A percentile compares a stretch with the other conserved stretches of the same genome.
Evolutionary conservation across 768 basidiomycete species (phyloP).

Genomic region (Lactifluus echinatus): DNA sequence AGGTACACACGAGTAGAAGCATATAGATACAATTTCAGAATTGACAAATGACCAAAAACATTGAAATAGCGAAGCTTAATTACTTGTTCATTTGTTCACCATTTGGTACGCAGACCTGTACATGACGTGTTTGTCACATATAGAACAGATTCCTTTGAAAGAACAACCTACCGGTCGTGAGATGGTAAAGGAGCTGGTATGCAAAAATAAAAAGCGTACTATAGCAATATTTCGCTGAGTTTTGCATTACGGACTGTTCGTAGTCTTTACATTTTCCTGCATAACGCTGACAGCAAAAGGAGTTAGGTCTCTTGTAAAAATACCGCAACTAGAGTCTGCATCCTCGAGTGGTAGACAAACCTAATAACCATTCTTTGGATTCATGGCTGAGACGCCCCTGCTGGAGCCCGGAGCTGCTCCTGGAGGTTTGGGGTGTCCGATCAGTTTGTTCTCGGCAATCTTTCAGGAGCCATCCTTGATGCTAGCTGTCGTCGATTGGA

Average conservation of each 20-base stretch:
- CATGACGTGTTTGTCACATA: conserved; percentile 80
- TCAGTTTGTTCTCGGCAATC: conserved; percentile 79
- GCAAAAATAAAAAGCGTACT: conserved; percentile 38
- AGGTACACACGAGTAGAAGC: not conserved
- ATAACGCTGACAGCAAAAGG: conserved; percentile 52
- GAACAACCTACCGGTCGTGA: conserved; percentile 48
- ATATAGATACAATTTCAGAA: not conserved
- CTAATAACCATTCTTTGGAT: conserved; percentile 70
- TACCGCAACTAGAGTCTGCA: not conserved
- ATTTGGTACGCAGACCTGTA: conserved; percentile 80
- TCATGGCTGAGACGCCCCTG: conserved; percentile 30
- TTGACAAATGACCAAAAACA: not conserved
- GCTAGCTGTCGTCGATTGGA: conserved; percentile 58
- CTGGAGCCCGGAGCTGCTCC: conserved; percentile 16
- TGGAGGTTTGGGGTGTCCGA: conserved; percentile 40
- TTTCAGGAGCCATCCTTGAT: conserved; percentile 75
- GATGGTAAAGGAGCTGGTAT: not conserved
- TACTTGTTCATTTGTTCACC: conserved; percentile 62
- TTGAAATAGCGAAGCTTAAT: not conserved
- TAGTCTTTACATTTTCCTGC: conserved; percentile 84
- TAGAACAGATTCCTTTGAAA: conserved; percentile 78
- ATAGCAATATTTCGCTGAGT: conserved; percentile 84
- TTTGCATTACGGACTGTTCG: conserved; percentile 76
- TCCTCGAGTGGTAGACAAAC: conserved; percentile 32
- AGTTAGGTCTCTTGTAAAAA: conserved; percentile 19